Conservation (phyloP, 148 eudicot species). For the Arctostaphylos glauca region DNA sequence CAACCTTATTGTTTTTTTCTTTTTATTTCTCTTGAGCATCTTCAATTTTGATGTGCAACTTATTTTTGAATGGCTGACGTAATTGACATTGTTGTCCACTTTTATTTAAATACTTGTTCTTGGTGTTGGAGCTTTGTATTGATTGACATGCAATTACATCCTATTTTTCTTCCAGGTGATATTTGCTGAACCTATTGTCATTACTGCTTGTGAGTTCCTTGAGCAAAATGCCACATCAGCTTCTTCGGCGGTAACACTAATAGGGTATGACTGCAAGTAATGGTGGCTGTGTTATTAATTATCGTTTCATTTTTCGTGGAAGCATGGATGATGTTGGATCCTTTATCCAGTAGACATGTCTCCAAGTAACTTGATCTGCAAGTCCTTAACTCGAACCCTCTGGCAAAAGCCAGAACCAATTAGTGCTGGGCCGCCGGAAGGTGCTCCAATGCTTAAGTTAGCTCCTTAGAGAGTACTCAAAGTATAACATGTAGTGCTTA, state of each 20-base stretch:
- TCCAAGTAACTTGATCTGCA: too few relatives aligned
- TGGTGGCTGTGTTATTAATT: neutral
- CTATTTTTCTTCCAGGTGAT: conserved; percentile 52
- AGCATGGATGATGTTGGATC: neutral
- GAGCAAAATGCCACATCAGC: conserved; percentile 83
- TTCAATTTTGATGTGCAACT: neutral
- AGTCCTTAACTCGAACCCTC: too few relatives aligned
- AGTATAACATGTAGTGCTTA: too few relatives aligned
- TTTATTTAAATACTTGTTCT: neutral
- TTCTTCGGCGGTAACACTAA: conserved; percentile 66
- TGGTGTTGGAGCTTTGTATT: neutral
- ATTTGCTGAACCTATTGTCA: conserved; percentile 87
- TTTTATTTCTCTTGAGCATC: neutral
- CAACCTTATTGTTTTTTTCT: neutral
- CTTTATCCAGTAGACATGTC: too few relatives aligned
- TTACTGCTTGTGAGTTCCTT: conserved; percentile 89
- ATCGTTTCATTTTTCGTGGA: neutral
- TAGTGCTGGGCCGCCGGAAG: too few relatives aligned
- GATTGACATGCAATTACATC: neutral
- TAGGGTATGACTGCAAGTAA: conserved; percentile 58
- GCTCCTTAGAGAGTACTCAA: too few relatives aligned
- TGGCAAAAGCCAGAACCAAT: too few relatives aligned
- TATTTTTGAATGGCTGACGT: neutral
- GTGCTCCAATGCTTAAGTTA: too few relatives aligned
- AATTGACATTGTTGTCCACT: neutral